Evolutionary conservation across 768 basidiomycete species (phyloP), one percentile per base, ranked within the genome.

Genomic region (Mycena indigotica): DNA sequence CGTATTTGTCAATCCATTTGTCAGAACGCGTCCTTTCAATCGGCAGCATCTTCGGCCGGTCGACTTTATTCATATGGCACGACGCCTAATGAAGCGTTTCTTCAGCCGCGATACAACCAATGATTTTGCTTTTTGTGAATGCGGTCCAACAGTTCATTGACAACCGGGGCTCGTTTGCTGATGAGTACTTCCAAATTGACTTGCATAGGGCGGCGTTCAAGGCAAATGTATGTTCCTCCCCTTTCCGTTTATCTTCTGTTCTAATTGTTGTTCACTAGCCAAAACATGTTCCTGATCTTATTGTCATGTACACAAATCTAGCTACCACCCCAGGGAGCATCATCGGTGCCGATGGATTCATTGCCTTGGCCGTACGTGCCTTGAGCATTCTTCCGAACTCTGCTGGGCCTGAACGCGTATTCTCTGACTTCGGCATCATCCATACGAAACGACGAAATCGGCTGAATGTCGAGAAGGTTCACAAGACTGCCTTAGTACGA

Each of bases 1-100:
- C 1, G 60, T 73, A 0, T 46, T 78, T 38, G 53, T 77, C 17
- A 77, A 78, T 57, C 76, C 74, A 0, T 70, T 62, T 53, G 57
- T 68, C 21, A 55, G 52, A 6, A 21, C 16, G 5, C 49, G 28
- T 3, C 52, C 60, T n/a, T 65, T 66, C 51, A 56, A 58, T 23
- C 46, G 28, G 8, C 29, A 19, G 28, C 23, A 19, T 26, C 46
- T 56, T 3, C 25, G 59, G 21, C 32, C 46, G 3, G 50, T 40
- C 17, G 53, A n/a, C 16, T 25, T 65, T 12, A 57, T 46, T 50
- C 38, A 39, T n/a, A 52, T 66, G 5, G 40, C 55, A 8, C 29
- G 46, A 15, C 50, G 58, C 12, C 60, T 59, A 17, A 62, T 49
- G 50, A 19, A 56, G 23, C 55, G 58, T 3, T 28, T 67, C 15